Base-by-base conservation (phyloP, 2,329 filamentous ascomycete genomes). In the Clarireedia sp. region DNA sequence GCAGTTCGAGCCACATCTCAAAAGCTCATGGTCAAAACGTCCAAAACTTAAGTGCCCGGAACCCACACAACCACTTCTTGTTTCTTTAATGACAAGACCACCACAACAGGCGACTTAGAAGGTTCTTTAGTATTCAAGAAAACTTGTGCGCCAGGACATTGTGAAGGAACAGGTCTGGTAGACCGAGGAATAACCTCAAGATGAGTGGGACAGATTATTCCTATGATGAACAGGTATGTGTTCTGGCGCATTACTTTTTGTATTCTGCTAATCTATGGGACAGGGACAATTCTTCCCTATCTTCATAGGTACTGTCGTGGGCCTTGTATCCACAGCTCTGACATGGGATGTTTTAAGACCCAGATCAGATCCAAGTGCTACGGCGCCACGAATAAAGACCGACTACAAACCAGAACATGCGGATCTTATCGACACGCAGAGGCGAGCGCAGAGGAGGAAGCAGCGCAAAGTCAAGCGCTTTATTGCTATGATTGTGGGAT, bases 211-310 rank as follows among this genome's bases (percentile, higher is more conserved):
- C 88, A 68, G 92, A 97, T 74, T 99, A 99, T 79, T 95, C 89
- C 68, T 99, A 99, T 77, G 94, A 99, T 81, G 89, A 96, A 70
- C 84, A 94, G 82, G 86, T 87, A 70, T 61, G 72, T 19, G 48
- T 38, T 17, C 37, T 17, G 44, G 47, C 37, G 51, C 37, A 52
- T 17, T 43, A 9, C 5, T 26, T 24, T 7, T 9, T 41, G 46
- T 38, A 3, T 26, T 24, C 48, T 51, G 37, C 60, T 66, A 59
- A 64, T 41, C 24, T 33, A 10, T 50, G 33, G 37, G 21, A 57
- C 58, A 94, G 82, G 91, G 90, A 66, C 89, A 96, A 81, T 96
- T 96, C 78, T 99, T 96, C 79, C 94, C 95, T 64, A 96, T 95
- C 81, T 99, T 99, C 78, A 86, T 97, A 74, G 85, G 96, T 70